Evolutionary conservation across 495 filamentous ascomycete genomes (phyloP).

Genomic region (Xylaria telfairii): DNA sequence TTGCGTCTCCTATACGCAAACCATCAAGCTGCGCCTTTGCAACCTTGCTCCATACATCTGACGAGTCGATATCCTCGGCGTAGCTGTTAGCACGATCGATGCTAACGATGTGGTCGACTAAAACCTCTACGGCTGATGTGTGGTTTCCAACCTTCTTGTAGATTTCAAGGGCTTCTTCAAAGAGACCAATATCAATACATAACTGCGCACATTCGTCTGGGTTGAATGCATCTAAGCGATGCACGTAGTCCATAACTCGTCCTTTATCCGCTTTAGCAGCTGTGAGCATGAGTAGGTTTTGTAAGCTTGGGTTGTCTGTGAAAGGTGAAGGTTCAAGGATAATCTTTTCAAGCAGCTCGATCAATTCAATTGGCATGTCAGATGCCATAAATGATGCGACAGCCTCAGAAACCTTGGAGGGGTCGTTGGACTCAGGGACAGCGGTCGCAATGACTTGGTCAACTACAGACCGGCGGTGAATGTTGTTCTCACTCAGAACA

Average conservation of each 20-base stretch:
- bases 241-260: constrained; percentile 96
- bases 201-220: constrained; percentile 90
- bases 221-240: constrained; percentile 85
- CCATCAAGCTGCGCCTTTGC: constrained; percentile 98
- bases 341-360: constrained; percentile 99
- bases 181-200: constrained; percentile 92
- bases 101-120: constrained; percentile 97
- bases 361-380: constrained; percentile 91
- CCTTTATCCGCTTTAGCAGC: constrained; percentile 96
- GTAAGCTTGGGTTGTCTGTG: constrained; percentile 94
- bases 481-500: constrained; percentile 92
- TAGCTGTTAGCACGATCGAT: constrained; percentile 98
- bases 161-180: constrained; percentile 97
- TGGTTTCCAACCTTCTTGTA: constrained; percentile 97
- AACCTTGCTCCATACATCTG: constrained; percentile 99
- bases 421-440: constrained; percentile 91
- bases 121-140: constrained; percentile 82
- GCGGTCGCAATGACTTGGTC: constrained; percentile 98
- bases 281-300: constrained; percentile 96
- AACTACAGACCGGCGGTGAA: constrained; percentile 88
- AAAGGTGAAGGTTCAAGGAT: constrained; percentile 96
- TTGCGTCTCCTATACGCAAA: constrained; percentile 88
- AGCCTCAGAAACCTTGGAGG: constrained; percentile 92
- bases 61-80: constrained; percentile 91
- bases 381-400: constrained; percentile 89